Evolutionary conservation across 352 stramenopile genomes (phyloP), one percentile per base, ranked within the genome.

Genomic region (Pythium guiyangense): DNA sequence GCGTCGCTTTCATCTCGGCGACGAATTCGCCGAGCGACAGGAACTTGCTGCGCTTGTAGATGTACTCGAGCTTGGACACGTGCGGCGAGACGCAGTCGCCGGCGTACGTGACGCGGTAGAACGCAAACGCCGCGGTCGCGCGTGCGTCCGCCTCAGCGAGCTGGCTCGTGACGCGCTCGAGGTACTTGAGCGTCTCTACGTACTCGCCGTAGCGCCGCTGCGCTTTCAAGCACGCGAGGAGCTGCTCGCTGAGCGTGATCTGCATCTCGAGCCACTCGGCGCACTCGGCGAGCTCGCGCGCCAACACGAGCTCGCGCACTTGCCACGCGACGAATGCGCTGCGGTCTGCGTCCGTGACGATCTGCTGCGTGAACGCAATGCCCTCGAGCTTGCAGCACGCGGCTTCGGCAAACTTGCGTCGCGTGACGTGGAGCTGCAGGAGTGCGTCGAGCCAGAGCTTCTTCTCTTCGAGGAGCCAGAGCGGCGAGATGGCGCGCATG

Each of bases 21-120:
- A 88, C 66, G 52, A 89, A 88, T 47, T 91, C 81, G 0, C 79
- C 74, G 2, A 91, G 60, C 15, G 78, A 88, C 49, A 73, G 63
- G 57, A 87, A 91, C 34, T 73, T 77, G 56, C 62, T 84, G 5
- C 83, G 77, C 49, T 86, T 88, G 74, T 91, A 90, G 47, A 93
- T 83, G 54, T 74, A 91, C 42, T 89, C 80, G 53, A 71, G 56
- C 12, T 54, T 66, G 2, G 73, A 60, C 2, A 78, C 69, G 20
- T 70, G 66, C 9, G 58, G 50, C 15, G 74, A 70, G n/a, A 87
- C 74, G 10, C 74, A 84, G 18, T 83, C 73, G 9, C 79, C 77
- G 22, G 67, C 67, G 12, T 78, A 74, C 44, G 64, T 65, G 20
- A 90, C 75, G 0, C 79, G 72, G 47, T 90, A 90, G 49, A 86